Evolutionary conservation across 1,284 basidiomycete species (phyloP), one percentile per base, ranked within the genome.

Genomic region (Pterula multifida): DNA sequence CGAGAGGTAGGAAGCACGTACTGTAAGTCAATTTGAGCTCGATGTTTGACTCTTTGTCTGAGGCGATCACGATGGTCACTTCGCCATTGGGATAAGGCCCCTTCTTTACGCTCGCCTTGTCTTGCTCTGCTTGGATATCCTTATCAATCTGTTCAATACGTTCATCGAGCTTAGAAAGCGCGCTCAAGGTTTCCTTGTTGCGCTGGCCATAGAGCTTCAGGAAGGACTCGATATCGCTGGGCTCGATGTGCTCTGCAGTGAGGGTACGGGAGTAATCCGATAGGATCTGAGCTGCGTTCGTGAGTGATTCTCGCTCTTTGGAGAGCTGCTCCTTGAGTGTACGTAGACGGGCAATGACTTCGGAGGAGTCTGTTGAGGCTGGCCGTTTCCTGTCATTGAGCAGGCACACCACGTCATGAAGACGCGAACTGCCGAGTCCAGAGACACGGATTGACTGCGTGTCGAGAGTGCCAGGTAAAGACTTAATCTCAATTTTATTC

Each of bases 1-100:
- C n/a, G 39, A 17, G 19, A 19, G 11, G 39, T 6, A 44, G 6
- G 9, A 4, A 19, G 19, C 23, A 60, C 75, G 48, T 58, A 78
- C 76, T 66, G 55, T 81, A 80, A 6, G 72, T 74, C 17, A 79
- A 57, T 48, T 68, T 72, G 47, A 79, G 62, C 17, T 72, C 65
- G 19, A 70, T 62, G 2, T 60, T 55, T 2, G 58, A 58, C 6
- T 65, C 61, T 0, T 60, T 59, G 35, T 71, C 66, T 1, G 71
- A 61, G 47, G 57, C 52, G 19, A 65, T 52, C 11, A 58, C 56
- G 26, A 58, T 54, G 4, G 56, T 60, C 22, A 61, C 58, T 13
- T 25, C 45, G 13, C 23, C 45, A 47, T 47, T 28, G 6, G 11
- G 12, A 9, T 9, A 6, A 22, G 52, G 39, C 6, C 39, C 39